Base-by-base conservation (phyloP, 495 filamentous ascomycete genomes). In the Xylaria scruposa region DNA sequence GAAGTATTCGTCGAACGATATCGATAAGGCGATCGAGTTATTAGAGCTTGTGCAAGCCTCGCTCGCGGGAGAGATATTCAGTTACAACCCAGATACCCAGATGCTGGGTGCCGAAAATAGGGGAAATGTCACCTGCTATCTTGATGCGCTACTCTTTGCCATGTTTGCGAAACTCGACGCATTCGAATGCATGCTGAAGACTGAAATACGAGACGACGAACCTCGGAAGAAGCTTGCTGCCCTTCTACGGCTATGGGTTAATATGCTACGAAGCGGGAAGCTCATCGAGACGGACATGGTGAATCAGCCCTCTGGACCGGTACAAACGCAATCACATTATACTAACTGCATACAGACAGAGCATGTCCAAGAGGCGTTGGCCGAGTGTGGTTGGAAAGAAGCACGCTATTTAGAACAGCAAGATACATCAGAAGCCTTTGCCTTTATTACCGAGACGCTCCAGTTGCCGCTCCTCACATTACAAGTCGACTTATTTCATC, bases 401-500 rank as follows among this genome's bases (percentile, higher is more conserved):
- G 95, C 95, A 46, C 86, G 87, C 19, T 82, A 86, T 53, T 76
- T 93, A 36, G 85, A 88, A 68, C 96, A 99, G 79, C 96, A 99
- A 76, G 96, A 99, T 81, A 91, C 91, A 2, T 98, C 96, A 0
- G 96, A 99, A 79, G 95, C 95, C 2, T 99, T 98, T 78, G 92
- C 90, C 0, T 97, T 97, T 81, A 93, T 99, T 63, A 97, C 95
- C 3, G 95, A 93, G 66, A 93, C 89, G 47, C 85, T 99, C 42
- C 90, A 97, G 70, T 81, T 99, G 36, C 96, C 96, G 6, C 88
- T 97, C 9, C 88, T 99, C 26, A 94, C 95, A 0, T 82, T 99
- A 21, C 97, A 97, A 73, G 95, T 98, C 85, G 94, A 98, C 75
- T 91, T 99, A 33, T 98, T 93, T 73, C 96, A 99, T 72, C 91